A percentile compares a stretch with the other conserved stretches of the same genome.
Conservation (phyloP, 768 basidiomycete species). For the Panaeolus papilionaceus region DNA sequence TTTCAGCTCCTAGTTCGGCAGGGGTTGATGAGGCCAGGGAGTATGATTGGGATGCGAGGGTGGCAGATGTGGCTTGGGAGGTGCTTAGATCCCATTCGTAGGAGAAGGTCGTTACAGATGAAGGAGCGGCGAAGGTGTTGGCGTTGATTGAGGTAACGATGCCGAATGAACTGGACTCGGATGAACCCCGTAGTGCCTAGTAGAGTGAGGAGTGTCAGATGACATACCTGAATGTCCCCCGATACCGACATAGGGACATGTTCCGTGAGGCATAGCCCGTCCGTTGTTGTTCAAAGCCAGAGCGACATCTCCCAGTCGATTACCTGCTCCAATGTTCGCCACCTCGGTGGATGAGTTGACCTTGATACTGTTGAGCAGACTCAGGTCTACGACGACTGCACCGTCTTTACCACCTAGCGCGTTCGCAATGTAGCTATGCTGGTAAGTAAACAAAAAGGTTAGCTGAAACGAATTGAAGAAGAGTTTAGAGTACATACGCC, state of each 20-base stretch:
- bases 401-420: slow-evolving; percentile 52
- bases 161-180: slow-evolving; percentile 46
- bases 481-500: slow-evolving; percentile 38
- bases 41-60: slow-evolving; percentile 43
- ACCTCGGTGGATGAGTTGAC: slow-evolving; percentile 40
- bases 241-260: slow-evolving; percentile 57
- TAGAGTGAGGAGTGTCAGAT: not conserved
- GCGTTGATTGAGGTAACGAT: slow-evolving; percentile 43
- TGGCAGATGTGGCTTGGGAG: slow-evolving; percentile 36
- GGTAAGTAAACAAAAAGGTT: no score
- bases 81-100: slow-evolving; percentile 45
- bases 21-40: slow-evolving; percentile 38
- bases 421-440: slow-evolving; percentile 56
- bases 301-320: slow-evolving; percentile 54
- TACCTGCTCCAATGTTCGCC: slow-evolving; percentile 49
- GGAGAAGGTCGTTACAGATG: slow-evolving; percentile 40
- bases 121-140: slow-evolving; percentile 42
- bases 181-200: slow-evolving; percentile 47
- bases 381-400: slow-evolving; percentile 52
- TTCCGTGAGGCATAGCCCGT: slow-evolving; percentile 58
- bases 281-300: slow-evolving; percentile 42
- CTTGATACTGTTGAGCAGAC: slow-evolving; percentile 43
- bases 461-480: no score
- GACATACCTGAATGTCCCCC: slow-evolving; percentile 52
- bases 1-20: slow-evolving; percentile 39